Conservation (phyloP, 257 asterid genomes). For the Solanum bulbocastanum region DNA sequence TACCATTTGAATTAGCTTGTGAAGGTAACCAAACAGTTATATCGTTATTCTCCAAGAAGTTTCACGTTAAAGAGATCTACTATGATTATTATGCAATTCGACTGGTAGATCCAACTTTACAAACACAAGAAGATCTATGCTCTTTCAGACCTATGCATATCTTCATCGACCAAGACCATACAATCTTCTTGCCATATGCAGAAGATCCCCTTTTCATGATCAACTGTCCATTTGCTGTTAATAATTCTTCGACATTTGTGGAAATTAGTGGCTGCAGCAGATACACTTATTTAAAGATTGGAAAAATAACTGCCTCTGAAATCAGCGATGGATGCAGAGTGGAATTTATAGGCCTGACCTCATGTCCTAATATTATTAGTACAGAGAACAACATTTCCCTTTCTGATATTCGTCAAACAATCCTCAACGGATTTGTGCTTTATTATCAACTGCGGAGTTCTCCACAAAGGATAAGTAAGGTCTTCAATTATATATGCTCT, state of each 20-base stretch:
- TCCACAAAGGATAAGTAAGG: background rate
- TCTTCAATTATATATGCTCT: background rate
- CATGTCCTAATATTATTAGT: background rate
- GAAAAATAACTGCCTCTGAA: background rate
- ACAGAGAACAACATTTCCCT: background rate
- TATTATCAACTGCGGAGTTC: background rate
- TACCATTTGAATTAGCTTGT: background rate
- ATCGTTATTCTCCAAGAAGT: background rate
- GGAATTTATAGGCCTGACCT: background rate
- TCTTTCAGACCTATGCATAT: conserved; percentile 1
- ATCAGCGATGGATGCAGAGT: background rate
- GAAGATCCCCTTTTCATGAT: background rate
- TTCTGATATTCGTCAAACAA: conserved; percentile 7
- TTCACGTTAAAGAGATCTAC: background rate
- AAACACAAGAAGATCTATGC: background rate
- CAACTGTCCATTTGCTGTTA: conserved; percentile 10
- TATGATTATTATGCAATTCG: conserved; percentile 1
- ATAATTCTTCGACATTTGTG: background rate
- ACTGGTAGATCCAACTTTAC: conserved; percentile 2
- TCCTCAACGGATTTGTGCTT: conserved; percentile 17
- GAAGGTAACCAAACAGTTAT: conserved; percentile 1
- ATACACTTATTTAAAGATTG: conserved; percentile 7
- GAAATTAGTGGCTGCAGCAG: background rate
- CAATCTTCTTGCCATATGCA: too few species aligned
- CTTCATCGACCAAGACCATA: too few species aligned